Conservation (phyloP, 441 rosid species). For the Gossypium davidsonii region DNA sequence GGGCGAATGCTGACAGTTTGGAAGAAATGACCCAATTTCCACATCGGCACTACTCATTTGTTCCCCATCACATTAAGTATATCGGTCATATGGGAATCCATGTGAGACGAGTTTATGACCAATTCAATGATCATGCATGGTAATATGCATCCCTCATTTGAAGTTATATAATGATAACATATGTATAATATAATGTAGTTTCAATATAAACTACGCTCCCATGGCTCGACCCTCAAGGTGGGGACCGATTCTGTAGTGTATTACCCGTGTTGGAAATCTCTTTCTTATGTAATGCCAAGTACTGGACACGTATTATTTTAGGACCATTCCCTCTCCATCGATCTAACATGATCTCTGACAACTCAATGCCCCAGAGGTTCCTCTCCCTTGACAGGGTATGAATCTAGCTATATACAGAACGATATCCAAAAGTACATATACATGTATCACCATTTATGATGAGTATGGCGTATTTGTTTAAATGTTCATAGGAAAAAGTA, state of each 20-base stretch:
- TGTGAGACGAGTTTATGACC: slow-evolving; percentile 34
- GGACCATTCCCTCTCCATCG: slow-evolving; percentile 22
- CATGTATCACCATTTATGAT: slow-evolving; percentile 8
- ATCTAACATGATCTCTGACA: slow-evolving; percentile 19
- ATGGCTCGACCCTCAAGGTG: slow-evolving; percentile 40
- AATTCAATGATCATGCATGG: neutral
- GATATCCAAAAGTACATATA: neutral
- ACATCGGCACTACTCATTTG: slow-evolving; percentile 24
- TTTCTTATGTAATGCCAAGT: neutral
- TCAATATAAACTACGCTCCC: neutral
- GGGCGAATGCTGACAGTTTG: slow-evolving; percentile 3
- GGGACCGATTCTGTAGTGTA: slow-evolving; percentile 29
- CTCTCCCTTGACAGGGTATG: neutral
- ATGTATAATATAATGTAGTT: neutral
- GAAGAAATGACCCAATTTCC: slow-evolving; percentile 13
- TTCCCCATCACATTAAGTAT: slow-evolving; percentile 53
- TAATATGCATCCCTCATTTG: slow-evolving; percentile 1
- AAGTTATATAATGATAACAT: neutral
- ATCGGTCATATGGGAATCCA: slow-evolving; percentile 58
- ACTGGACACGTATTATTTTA: slow-evolving; percentile 24
- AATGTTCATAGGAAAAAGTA: slow-evolving; percentile 7
- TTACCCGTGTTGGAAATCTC: slow-evolving; percentile 12
- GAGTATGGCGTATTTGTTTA: slow-evolving; percentile 10
- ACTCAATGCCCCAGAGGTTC: slow-evolving; percentile 6
- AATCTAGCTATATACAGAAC: neutral